Conservation (phyloP, 2,329 filamentous ascomycete genomes). For the Aureobasidium sp. region DNA sequence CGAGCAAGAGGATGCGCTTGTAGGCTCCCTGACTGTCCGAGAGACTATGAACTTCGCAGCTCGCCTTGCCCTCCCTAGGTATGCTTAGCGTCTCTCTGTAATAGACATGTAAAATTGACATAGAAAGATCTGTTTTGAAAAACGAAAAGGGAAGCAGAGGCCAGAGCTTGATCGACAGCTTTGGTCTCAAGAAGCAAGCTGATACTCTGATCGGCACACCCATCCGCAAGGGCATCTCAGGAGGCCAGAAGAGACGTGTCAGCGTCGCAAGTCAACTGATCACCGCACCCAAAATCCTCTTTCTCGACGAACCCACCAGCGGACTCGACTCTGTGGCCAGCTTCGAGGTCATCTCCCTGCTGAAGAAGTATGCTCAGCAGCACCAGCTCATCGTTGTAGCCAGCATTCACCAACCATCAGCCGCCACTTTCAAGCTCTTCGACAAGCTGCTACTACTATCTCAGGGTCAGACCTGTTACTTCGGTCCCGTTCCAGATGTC, state of each 20-base stretch:
- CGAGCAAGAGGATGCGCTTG: conserved; percentile 76
- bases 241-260: conserved; percentile 71
- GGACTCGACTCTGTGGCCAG: conserved; percentile 70
- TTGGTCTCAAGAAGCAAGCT: conserved; percentile 60
- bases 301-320: conserved; percentile 74
- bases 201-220: conserved; percentile 68
- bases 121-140: conserved; percentile 39
- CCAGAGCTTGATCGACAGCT: conserved; percentile 55
- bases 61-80: conserved; percentile 47
- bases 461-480: conserved; percentile 60
- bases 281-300: conserved; percentile 67
- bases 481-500: conserved; percentile 50
- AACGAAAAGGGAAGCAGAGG: conserved; percentile 52
- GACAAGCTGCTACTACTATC: conserved; percentile 68
- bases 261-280: conserved; percentile 73
- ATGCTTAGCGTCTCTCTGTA: not conserved
- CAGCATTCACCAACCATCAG: conserved; percentile 75
- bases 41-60: conserved; percentile 73
- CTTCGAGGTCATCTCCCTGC: conserved; percentile 63
- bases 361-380: conserved; percentile 52
- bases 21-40: conserved; percentile 66
- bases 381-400: conserved; percentile 39
- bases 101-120: not conserved
- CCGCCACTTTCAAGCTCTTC: conserved; percentile 66
- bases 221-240: conserved; percentile 69